Conservation (phyloP, 495 filamentous ascomycete genomes). For the Neurospora terricola region DNA sequence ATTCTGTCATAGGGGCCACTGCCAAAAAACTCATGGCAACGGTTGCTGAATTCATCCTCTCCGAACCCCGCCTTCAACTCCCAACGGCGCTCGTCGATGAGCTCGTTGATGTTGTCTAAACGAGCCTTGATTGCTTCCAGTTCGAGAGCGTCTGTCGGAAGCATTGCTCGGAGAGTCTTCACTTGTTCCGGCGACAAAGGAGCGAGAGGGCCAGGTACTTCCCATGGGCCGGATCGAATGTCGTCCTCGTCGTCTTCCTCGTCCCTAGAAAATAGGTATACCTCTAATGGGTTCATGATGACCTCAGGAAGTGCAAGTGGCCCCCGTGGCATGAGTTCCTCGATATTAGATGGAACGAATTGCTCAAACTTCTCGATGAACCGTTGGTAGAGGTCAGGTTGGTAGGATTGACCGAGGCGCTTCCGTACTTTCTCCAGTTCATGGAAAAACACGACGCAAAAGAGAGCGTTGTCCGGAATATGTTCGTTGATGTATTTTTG, state of each 20-base stretch:
- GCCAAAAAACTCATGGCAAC: background rate
- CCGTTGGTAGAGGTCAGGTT: background rate
- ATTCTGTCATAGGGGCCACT: background rate
- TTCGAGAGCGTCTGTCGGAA: background rate
- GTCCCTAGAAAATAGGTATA: too few relatives aligned
- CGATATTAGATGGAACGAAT: background rate
- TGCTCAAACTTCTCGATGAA: background rate
- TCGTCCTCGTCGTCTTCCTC: too few relatives aligned
- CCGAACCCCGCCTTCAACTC: background rate
- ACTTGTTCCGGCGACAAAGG: background rate
- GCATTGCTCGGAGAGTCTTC: background rate
- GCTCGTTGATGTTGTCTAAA: background rate
- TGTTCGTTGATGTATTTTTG: background rate
- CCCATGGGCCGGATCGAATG: too few relatives aligned
- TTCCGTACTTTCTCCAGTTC: background rate
- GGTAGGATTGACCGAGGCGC: background rate
- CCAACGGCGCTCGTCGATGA: background rate
- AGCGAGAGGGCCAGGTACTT: background rate
- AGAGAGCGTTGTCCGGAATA: background rate
- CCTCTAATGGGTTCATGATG: too few relatives aligned
- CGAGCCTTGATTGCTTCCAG: background rate
- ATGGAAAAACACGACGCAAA: background rate
- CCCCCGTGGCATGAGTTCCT: background rate
- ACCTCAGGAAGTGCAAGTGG: too few relatives aligned
- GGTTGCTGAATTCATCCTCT: background rate